phyloP scores from a whole-genome alignment of 1,284 basidiomycete genomes.

The Polyporus tsugae region DNA sequence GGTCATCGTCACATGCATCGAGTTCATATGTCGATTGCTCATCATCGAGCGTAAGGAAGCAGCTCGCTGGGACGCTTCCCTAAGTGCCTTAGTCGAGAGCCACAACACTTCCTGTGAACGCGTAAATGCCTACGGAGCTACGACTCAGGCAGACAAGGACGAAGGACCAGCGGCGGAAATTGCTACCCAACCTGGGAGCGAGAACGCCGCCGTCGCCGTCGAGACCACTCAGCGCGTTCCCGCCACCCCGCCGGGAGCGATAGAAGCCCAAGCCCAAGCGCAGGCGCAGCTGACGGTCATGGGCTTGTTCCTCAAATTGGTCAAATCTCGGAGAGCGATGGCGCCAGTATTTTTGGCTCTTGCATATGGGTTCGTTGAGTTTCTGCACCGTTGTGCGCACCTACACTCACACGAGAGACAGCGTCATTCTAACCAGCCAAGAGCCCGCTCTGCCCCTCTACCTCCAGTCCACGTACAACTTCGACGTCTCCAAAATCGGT shows the following conservation, averaged over 20 bases:
- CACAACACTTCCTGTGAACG: slow-evolving; percentile 9
- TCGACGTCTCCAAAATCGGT: slow-evolving; percentile 69
- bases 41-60: slow-evolving; percentile 72
- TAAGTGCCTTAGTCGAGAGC: slow-evolving; percentile 43
- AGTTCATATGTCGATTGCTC: slow-evolving; percentile 68
- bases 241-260: neutral
- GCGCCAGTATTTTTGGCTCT: slow-evolving; percentile 61
- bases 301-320: slow-evolving; percentile 46
- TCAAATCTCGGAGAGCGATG: slow-evolving; percentile 63
- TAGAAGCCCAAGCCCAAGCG: neutral
- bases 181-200: slow-evolving; percentile 4
- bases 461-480: slow-evolving; percentile 66
- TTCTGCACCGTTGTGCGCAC: slow-evolving; percentile 8
- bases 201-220: neutral
- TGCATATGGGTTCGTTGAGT: slow-evolving; percentile 61
- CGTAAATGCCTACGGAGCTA: slow-evolving; percentile 14
- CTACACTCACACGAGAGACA: slow-evolving; percentile 35
- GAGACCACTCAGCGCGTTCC: neutral
- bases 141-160: slow-evolving; percentile 18
- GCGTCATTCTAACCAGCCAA: slow-evolving; percentile 59
- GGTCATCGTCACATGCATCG: slow-evolving; percentile 63
- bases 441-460: slow-evolving; percentile 77
- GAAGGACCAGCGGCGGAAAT: slow-evolving; percentile 2
- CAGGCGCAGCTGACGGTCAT: slow-evolving; percentile 17
- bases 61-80: slow-evolving; percentile 57